Conservation (phyloP, 345 rosid species). For the Jatropha curcas region DNA sequence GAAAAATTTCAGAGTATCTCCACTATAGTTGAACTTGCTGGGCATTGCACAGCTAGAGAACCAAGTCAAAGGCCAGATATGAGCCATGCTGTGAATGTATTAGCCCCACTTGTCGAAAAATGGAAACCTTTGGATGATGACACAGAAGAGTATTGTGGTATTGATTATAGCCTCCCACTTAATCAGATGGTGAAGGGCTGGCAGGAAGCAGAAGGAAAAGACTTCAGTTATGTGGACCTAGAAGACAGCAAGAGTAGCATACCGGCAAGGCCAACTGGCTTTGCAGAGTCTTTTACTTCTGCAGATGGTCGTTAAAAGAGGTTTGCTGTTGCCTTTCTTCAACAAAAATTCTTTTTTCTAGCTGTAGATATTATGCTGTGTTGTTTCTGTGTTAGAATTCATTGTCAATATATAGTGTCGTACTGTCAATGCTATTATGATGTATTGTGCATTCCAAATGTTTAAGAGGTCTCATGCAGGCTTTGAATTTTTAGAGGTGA, state of each 20-base stretch:
- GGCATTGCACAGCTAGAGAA: conserved; percentile 78
- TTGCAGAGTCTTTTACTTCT: conserved; percentile 76
- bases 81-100: conserved; percentile 69
- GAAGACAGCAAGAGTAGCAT: conserved; percentile 74
- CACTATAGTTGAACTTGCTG: conserved; percentile 61
- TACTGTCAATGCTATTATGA: background rate
- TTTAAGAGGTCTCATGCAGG: conserved; percentile 10
- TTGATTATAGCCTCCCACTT: conserved; percentile 75
- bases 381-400: conserved; percentile 13
- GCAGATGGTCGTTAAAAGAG: conserved; percentile 58
- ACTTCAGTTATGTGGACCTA: conserved; percentile 48
- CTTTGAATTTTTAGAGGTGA: conserved; percentile 21
- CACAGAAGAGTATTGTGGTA: conserved; percentile 61
- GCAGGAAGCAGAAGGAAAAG: conserved; percentile 82
- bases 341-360: background rate
- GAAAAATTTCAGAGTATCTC: conserved; percentile 59
- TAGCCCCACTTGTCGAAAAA: conserved; percentile 66
- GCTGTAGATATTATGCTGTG: conserved; percentile 37
- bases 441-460: conserved; percentile 4
- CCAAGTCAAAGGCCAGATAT: conserved; percentile 74
- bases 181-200: conserved; percentile 79
- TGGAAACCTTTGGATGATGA: conserved; percentile 68
- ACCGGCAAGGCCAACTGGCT: conserved; percentile 68
- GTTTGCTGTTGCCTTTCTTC: conserved; percentile 4
- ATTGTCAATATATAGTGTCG: conserved; percentile 21